Evolutionary conservation across 1,139 yeast genomes (phyloP), one percentile per base, ranked within the genome.

Genomic region (Candida dubliniensis): DNA sequence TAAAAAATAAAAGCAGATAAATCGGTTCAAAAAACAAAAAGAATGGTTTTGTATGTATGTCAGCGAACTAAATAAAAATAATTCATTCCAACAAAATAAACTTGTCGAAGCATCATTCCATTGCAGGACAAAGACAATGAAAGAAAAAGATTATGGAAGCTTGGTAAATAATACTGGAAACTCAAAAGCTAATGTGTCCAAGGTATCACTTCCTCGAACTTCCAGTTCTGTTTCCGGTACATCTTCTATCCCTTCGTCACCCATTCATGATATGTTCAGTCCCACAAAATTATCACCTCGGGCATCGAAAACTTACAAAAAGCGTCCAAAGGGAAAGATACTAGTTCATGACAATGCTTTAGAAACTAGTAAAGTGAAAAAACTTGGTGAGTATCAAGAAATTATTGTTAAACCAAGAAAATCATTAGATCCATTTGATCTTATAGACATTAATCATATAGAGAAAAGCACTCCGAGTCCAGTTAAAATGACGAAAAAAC

Each of bases 361-460:
- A 27, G 30, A 27, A 27, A 27, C 10, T 7, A n/a, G 30, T 27
- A 27, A 26, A 10, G 11, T 4, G 8, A 12, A 7, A 8, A 34
- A 12, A 13, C 31, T 23, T 26, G 31, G 31, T 4, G 13, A 10
- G 2, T 34, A 34, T 12, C 10, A 8, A 25, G 37, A 25, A 13
- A 34, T 34, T 11, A n/a, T 10, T 27, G n/a, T 10, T 8, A 11
- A 29, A 5, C 31, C 24, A 12, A 8, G 8, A 23, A 36, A 29
- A 25, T 6, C n/a, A n/a, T 29, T 11, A 3, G 31, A 38, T 13
- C 26, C 31, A 27, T 40, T 47, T 40, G 40, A 43, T 13, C 14
- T 40, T 7, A 42, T 45, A 2, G 37, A 45, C 37, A 23, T 45
- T 13, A 23, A 25, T 2, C 25, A 41, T 26, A 26, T 45, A 14